Evolutionary conservation across 164 flowering plant genomes (phyloP).

Genomic region (Amborella trichopoda): DNA sequence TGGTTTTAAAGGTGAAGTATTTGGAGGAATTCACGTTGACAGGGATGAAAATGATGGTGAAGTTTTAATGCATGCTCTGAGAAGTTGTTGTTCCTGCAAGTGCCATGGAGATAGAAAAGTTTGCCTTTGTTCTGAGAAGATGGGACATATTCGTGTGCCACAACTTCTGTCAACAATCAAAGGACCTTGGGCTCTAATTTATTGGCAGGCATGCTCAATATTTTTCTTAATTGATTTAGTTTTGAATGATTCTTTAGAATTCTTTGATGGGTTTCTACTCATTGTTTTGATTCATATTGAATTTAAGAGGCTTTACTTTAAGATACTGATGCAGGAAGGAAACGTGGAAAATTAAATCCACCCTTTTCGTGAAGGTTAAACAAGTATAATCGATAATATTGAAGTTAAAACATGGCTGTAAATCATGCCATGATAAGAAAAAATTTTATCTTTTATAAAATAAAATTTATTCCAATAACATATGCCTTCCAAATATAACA

Average conservation of each 20-base stretch:
- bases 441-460: too few species aligned
- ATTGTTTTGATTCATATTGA: not conserved
- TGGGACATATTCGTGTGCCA: slow-evolving; percentile 29
- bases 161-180: slow-evolving; percentile 67
- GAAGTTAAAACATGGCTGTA: too few species aligned
- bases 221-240: not conserved
- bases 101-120: slow-evolving; percentile 12
- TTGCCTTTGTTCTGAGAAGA: slow-evolving; percentile 10
- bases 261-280: not conserved
- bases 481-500: too few species aligned
- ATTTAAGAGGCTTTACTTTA: too few species aligned
- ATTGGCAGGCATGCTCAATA: slow-evolving; percentile 80
- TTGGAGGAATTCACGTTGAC: slow-evolving; percentile 60
- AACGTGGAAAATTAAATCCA: too few species aligned
- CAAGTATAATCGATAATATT: too few species aligned
- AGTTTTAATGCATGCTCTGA: slow-evolving; percentile 47
- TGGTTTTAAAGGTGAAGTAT: slow-evolving; percentile 70
- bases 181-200: slow-evolving; percentile 94
- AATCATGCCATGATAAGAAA: too few species aligned
- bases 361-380: too few species aligned
- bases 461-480: too few species aligned
- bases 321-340: too few species aligned
- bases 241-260: not conserved
- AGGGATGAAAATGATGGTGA: slow-evolving; percentile 57
- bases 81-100: slow-evolving; percentile 44